Percentiles rank a stretch among this genome's conserved stretches.
Evolutionary conservation across 768 basidiomycete species (phyloP).

Genomic region (Pulveroboletus sp.): DNA sequence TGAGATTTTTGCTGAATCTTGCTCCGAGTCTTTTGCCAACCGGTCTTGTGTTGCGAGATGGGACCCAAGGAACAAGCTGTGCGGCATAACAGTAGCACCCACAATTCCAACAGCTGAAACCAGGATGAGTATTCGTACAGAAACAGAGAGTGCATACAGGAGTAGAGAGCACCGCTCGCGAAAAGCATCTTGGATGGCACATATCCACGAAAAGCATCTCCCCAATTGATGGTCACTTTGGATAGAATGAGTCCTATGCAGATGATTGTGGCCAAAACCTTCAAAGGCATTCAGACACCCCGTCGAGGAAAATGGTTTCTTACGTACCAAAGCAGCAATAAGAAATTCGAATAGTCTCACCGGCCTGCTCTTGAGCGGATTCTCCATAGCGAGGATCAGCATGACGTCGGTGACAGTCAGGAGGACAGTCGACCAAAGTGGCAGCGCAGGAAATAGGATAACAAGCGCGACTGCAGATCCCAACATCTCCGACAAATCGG

Average conservation of each 20-base stretch:
- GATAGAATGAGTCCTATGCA: conserved; percentile 77
- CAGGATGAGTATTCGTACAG: conserved; percentile 9
- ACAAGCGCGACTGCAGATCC: conserved; percentile 79
- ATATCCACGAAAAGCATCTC: conserved; percentile 66
- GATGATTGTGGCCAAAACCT: conserved; percentile 69
- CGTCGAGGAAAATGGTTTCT: not conserved
- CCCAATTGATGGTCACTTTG: conserved; percentile 68
- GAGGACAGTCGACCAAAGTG: conserved; percentile 67
- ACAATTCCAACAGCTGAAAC: conserved; percentile 61
- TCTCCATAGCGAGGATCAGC: conserved; percentile 63
- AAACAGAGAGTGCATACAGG: conserved; percentile 41
- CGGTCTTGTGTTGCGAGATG: conserved; percentile 81
- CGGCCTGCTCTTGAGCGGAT: conserved; percentile 62
- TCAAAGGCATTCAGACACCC: not conserved
- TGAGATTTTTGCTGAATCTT: conserved; percentile 12
- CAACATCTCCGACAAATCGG: conserved; percentile 77
- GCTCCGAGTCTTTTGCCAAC: conserved; percentile 34
- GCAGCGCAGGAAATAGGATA: conserved; percentile 63
- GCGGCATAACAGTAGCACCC: conserved; percentile 90
- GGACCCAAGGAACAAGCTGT: conserved; percentile 86
- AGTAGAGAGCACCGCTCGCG: conserved; percentile 54
- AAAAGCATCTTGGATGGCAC: conserved; percentile 67
- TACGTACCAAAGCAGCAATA: conserved; percentile 55
- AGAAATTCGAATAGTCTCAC: conserved; percentile 64
- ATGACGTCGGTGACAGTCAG: conserved; percentile 67